phyloP scores from a whole-genome alignment of 345 rosid genomes.

The Brassica incana region DNA sequence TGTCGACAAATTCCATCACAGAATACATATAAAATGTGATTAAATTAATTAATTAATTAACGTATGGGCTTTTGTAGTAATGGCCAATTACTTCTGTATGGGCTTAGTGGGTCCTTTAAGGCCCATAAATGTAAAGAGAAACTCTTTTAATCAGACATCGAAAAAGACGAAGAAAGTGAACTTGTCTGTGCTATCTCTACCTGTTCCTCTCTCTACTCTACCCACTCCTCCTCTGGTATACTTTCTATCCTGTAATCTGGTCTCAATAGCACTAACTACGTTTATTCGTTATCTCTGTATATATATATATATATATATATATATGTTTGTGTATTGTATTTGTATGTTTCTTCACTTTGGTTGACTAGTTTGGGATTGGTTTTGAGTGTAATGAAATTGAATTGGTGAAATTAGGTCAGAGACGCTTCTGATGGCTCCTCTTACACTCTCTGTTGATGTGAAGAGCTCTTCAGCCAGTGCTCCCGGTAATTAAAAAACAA shows the following conservation, averaged over 20 bases:
- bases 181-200: neutral
- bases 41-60: no score
- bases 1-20: no score
- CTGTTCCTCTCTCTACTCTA: neutral
- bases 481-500: constrained; percentile 18
- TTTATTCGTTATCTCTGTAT: neutral
- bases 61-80: neutral
- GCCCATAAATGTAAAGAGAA: constrained; percentile 14
- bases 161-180: constrained; percentile 26
- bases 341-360: constrained; percentile 15
- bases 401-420: constrained; percentile 23
- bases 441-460: constrained; percentile 40
- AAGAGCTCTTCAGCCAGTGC: constrained; percentile 33
- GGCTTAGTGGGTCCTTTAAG: neutral
- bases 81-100: neutral
- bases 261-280: neutral
- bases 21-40: no score
- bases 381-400: constrained; percentile 13
- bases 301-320: neutral
- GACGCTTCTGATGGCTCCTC: constrained; percentile 40
- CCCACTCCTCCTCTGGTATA: neutral
- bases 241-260: constrained; percentile 5
- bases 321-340: neutral
- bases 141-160: neutral
- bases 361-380: neutral